Conservation (phyloP, 441 rosid species). For the Metrosideros polymorpha region DNA sequence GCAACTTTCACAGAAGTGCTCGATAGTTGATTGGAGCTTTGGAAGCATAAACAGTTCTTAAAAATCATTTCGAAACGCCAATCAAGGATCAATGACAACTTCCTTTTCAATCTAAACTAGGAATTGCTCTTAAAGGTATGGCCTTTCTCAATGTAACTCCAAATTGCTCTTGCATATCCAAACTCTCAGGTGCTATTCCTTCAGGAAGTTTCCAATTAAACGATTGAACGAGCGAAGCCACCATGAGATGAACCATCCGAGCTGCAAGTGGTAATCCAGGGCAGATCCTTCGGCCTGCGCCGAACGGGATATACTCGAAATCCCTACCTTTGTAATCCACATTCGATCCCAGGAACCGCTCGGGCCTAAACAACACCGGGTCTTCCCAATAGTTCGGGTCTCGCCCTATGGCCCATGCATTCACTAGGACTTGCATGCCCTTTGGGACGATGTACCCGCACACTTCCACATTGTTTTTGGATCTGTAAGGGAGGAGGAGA, state of each 20-base stretch:
- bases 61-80: background rate
- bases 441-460: constrained; percentile 14
- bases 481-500: constrained; percentile 5
- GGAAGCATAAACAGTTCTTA: background rate
- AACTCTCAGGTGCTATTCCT: background rate
- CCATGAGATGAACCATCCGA: background rate
- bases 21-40: background rate
- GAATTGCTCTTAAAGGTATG: background rate
- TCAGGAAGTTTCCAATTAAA: background rate
- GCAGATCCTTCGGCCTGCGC: constrained; percentile 4
- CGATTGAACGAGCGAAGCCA: background rate
- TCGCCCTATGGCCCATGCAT: constrained; percentile 16
- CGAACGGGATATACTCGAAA: constrained; percentile 2
- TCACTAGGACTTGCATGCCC: constrained; percentile 11
- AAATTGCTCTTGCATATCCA: background rate
- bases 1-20: too few species aligned
- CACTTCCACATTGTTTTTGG: background rate
- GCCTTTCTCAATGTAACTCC: background rate
- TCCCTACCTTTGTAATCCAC: background rate
- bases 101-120: background rate
- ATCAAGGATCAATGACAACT: background rate
- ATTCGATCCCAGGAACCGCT: constrained; percentile 4
- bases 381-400: constrained; percentile 6
- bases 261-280: background rate
- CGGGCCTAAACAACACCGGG: constrained; percentile 4